Evolutionary conservation across 495 filamentous ascomycete species (phyloP), one percentile per base, ranked within the genome.

Genomic region (Penicillium egyptiacum): DNA sequence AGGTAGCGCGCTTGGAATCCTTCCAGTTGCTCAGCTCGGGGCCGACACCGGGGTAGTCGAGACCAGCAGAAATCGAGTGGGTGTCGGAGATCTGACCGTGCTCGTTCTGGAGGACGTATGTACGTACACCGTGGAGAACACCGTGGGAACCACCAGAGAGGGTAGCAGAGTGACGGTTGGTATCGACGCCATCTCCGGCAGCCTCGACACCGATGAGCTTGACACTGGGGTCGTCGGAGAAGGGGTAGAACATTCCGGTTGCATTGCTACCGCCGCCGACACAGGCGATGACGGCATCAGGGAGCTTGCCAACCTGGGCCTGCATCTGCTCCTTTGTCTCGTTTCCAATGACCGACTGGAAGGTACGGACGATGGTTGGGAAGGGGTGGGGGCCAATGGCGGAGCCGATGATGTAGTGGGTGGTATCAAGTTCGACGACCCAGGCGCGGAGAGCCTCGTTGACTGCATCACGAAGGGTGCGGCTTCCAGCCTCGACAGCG

Each of bases 31-130:
- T 84, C 30, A 99, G 81, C 68, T 99, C 94, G 11, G 94, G 94
- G 0, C 94, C 94, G 28, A 98, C 94, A 67, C 92, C 94, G 4
- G 94, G 94, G 74, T 98, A 98, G 70, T 98, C 94, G 2, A 98
- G 83, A 56, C 94, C 95, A 3, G 94, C 94, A n/a, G 92, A 96
- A 61, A 98, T 86, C 14, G 92, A 96, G 74, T 98, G 94, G 1
- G 94, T 98, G 33, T 97, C 91, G 30, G 79, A 81, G 64, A 98
- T 96, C 73, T 98, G 95, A 9, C 94, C 94, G 70, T 96, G 83
- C 60, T 86, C 79, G 73, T 96, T 84, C 75, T 98, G 94, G 3
- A 98, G 81, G 22, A 98, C 85, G 66, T 98, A 98, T 19, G 94
- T 98, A 37, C 92, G 86, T 2, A 98, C 94, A 50, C 94, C 94